phyloP scores from a whole-genome alignment of 192 early-diverging fungal genomes.

The Backusella tuberculispora region DNA sequence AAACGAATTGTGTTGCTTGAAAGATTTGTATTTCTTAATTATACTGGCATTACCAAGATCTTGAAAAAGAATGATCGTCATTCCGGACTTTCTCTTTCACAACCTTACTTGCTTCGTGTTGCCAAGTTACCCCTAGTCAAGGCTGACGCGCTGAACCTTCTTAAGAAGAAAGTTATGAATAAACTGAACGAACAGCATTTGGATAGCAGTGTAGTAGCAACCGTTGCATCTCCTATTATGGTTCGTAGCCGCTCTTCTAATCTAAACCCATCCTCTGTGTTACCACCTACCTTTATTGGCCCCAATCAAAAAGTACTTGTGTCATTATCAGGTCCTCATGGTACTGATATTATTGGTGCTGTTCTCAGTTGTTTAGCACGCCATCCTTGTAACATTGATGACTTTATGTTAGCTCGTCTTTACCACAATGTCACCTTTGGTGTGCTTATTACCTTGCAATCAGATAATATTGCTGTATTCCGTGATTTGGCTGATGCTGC shows the following conservation, averaged over 20 bases:
- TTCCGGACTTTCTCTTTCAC: constrained; percentile 74
- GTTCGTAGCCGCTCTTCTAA: constrained; percentile 35
- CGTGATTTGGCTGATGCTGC: constrained; percentile 75
- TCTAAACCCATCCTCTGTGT: constrained; percentile 24
- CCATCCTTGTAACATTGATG: constrained; percentile 78
- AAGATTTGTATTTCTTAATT: constrained; percentile 84
- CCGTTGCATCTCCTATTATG: constrained; percentile 34
- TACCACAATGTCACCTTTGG: constrained; percentile 96
- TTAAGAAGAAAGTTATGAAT: constrained; percentile 76
- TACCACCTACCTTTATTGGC: constrained; percentile 50
- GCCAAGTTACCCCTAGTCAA: constrained; percentile 66
- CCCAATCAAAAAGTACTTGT: constrained; percentile 81
- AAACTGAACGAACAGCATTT: constrained; percentile 49
- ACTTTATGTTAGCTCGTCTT: constrained; percentile 86
- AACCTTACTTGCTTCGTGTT: constrained; percentile 65
- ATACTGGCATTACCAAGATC: constrained; percentile 85
- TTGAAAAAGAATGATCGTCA: constrained; percentile 88
- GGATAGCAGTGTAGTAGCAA: not conserved
- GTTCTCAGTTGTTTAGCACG: constrained; percentile 75
- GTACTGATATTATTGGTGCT: constrained; percentile 89
- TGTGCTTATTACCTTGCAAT: constrained; percentile 75
- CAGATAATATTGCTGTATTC: constrained; percentile 79
- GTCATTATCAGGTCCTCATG: constrained; percentile 84
- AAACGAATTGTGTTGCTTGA: constrained; percentile 73
- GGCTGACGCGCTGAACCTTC: constrained; percentile 60